These are phyloP conservation scores for Gelatoporia subvermispora DNA, from an alignment of 768 basidiomycete genomes.

Conservation along the genomic window DNA sequence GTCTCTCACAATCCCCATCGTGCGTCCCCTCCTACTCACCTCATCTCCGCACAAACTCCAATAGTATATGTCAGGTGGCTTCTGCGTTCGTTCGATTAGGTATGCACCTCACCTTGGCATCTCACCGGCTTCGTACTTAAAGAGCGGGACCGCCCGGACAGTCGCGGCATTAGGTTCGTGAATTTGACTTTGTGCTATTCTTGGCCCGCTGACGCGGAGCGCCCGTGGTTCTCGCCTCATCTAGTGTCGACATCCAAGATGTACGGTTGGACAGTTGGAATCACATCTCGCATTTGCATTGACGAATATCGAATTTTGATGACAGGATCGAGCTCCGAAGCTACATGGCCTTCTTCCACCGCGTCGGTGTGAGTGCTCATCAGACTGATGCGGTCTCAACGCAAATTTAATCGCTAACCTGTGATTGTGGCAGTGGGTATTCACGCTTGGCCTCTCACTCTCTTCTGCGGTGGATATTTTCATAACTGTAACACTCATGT, in stretches of 20 bases:
- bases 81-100: constrained; percentile 8
- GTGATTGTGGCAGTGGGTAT: constrained; percentile 21
- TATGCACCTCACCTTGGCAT: not conserved
- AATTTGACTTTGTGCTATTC: not conserved
- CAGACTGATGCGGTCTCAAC: no score
- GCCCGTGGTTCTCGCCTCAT: not conserved
- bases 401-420: not conserved
- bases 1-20: constrained; percentile 9
- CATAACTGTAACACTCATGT: constrained; percentile 18
- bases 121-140: not conserved
- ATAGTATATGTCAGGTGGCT: not conserved
- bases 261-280: not conserved
- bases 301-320: not conserved
- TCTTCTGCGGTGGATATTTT: constrained; percentile 21
- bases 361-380: constrained; percentile 10
- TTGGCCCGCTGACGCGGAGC: not conserved
- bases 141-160: not conserved
- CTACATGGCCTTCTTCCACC: constrained; percentile 11
- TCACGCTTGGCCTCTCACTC: constrained; percentile 21
- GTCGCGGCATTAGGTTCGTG: not conserved
- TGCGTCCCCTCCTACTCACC: not conserved
- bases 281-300: not conserved
- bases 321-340: constrained; percentile 4
- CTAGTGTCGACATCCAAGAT: constrained; percentile 2
- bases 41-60: not conserved